Conservation (phyloP, 805 yeast genomes). For the Yueomyces sinensis region DNA sequence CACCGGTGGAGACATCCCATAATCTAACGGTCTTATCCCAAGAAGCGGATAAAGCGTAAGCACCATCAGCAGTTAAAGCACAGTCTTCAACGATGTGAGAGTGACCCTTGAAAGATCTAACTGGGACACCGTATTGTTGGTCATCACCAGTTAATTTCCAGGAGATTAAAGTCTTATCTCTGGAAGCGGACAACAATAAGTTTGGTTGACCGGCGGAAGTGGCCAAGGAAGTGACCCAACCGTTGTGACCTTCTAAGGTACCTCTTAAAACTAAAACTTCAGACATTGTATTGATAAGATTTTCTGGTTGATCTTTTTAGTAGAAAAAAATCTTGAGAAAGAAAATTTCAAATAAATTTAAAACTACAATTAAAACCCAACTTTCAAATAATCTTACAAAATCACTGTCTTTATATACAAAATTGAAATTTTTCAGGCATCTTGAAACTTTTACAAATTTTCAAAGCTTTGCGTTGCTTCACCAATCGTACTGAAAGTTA, state of each 20-base stretch:
- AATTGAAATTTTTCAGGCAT: neutral
- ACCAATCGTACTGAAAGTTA: neutral
- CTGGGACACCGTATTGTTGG: conserved; percentile 95
- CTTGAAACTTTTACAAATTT: neutral
- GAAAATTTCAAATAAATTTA: neutral
- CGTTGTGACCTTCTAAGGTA: conserved; percentile 93
- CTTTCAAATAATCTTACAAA: neutral
- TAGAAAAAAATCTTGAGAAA: neutral
- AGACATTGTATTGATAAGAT: neutral
- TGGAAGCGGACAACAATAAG: conserved; percentile 92
- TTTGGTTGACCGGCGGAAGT: conserved; percentile 98
- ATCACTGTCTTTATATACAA: neutral
- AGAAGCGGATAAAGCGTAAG: conserved; percentile 95
- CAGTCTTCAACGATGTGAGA: conserved; percentile 98
- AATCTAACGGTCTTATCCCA: conserved; percentile 99
- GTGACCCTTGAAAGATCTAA: conserved; percentile 96
- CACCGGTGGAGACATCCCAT: conserved; percentile 95
- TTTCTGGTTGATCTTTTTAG: neutral
- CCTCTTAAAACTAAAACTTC: conserved; percentile 99
- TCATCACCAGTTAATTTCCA: conserved; percentile 97
- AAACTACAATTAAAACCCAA: neutral
- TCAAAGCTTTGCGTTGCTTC: neutral
- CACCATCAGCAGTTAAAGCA: conserved; percentile 95
- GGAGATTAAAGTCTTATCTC: conserved; percentile 97
- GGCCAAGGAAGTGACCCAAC: conserved; percentile 98